Percentiles rank a stretch among this genome's conserved stretches.
Conservation (phyloP, 345 rosid genomes). For the Rhodamnia argentea region DNA sequence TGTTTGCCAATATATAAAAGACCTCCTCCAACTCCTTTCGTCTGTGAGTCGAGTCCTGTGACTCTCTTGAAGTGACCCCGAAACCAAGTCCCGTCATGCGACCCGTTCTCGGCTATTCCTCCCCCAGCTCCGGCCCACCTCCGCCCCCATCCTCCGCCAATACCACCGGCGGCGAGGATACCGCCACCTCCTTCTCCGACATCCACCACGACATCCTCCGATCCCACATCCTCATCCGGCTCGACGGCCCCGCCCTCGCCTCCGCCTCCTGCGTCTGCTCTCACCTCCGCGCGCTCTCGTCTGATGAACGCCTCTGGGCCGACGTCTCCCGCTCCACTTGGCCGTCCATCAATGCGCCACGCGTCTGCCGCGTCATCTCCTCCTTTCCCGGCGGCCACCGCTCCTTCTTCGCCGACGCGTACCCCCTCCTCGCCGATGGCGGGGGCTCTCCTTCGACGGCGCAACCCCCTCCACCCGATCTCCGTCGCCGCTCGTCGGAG, state of each 20-base stretch:
- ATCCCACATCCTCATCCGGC: constrained; percentile 48
- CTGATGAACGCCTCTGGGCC: constrained; percentile 41
- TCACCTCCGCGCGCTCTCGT: constrained; percentile 35
- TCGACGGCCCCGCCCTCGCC: constrained; percentile 62
- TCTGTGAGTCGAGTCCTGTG: not conserved
- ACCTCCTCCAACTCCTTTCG: not conserved
- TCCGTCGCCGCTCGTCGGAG: not conserved
- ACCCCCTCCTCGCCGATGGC: constrained; percentile 9
- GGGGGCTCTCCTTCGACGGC: not conserved
- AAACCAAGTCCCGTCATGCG: not conserved
- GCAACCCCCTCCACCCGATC: not conserved
- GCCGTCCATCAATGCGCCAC: constrained; percentile 51
- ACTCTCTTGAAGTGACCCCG: not conserved
- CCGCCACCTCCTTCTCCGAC: constrained; percentile 14
- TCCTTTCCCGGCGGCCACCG: constrained; percentile 32
- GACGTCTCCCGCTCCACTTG: constrained; percentile 44
- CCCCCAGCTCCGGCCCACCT: not conserved
- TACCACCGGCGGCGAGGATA: not conserved
- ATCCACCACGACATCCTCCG: constrained; percentile 52
- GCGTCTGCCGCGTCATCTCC: constrained; percentile 22
- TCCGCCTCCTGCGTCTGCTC: constrained; percentile 45
- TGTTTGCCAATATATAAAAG: not conserved
- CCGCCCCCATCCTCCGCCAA: not conserved
- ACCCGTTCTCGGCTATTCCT: not conserved
- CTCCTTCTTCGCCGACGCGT: constrained; percentile 63